Conservation (phyloP, 2,329 filamentous ascomycete genomes). For the Gnomoniopsis sp. region DNA sequence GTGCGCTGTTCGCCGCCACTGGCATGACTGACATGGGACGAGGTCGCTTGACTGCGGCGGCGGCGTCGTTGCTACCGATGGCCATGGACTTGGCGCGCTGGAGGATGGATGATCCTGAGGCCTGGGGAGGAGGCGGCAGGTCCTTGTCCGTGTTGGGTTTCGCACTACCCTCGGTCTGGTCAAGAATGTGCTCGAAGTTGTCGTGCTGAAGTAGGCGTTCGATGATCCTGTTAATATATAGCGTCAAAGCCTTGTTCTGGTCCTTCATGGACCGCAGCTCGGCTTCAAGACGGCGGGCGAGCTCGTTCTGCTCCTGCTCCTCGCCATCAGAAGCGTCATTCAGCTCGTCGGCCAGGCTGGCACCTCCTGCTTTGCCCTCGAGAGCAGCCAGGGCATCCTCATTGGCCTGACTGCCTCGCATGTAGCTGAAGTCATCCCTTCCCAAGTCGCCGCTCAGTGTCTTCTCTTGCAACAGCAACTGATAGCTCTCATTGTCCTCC, state of each 20-base stretch:
- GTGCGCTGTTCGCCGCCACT: slow-evolving; percentile 35
- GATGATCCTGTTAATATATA: slow-evolving; percentile 99
- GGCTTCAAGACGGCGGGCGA: slow-evolving; percentile 66
- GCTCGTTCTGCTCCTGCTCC: slow-evolving; percentile 36
- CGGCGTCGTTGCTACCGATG: slow-evolving; percentile 32
- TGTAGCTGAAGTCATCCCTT: slow-evolving; percentile 76
- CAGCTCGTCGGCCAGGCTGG: slow-evolving; percentile 84
- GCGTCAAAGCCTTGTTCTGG: slow-evolving; percentile 92
- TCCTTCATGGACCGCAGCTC: slow-evolving; percentile 81
- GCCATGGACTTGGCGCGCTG: slow-evolving; percentile 62
- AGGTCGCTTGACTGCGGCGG: slow-evolving; percentile 36
- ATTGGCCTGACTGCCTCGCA: slow-evolving; percentile 52
- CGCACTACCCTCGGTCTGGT: slow-evolving; percentile 64
- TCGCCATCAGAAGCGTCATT: slow-evolving; percentile 64
- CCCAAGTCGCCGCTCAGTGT: slow-evolving; percentile 92
- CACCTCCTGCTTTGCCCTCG: slow-evolving; percentile 47
- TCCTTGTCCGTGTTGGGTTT: slow-evolving; percentile 69
- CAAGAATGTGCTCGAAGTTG: slow-evolving; percentile 90
- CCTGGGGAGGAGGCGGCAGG: slow-evolving; percentile 70
- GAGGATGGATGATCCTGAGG: slow-evolving; percentile 46
- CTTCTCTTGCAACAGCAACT: slow-evolving; percentile 89
- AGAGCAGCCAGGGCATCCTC: slow-evolving; percentile 63
- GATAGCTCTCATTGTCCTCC: slow-evolving; percentile 99
- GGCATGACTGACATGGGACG: slow-evolving; percentile 58
- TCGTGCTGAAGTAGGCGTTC: slow-evolving; percentile 90